Evolutionary conservation across 805 yeast genomes (phyloP).

Genomic region (Yamadazyma laniorum): DNA sequence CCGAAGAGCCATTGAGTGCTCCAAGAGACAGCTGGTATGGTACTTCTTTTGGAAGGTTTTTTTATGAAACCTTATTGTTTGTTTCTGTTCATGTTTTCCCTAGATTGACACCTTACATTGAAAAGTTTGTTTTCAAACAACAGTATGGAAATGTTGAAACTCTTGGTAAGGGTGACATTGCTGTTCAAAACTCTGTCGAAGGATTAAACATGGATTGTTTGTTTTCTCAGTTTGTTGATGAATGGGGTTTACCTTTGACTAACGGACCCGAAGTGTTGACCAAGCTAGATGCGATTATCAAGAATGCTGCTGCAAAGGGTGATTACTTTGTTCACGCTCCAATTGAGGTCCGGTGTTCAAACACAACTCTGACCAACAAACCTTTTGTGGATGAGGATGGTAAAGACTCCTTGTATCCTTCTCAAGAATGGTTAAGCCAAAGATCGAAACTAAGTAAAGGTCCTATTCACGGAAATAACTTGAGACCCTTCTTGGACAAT

Average conservation of each 20-base stretch:
- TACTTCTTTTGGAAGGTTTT: conserved; percentile 68
- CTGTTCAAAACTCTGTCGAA: conserved; percentile 77
- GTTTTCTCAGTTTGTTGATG: conserved; percentile 90
- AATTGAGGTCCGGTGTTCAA: conserved; percentile 89
- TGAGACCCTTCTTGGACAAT: conserved; percentile 78
- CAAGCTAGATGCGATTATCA: conserved; percentile 60
- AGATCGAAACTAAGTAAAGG: conserved; percentile 63
- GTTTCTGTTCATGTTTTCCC: conserved; percentile 72
- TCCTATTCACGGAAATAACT: conserved; percentile 78
- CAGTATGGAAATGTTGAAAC: conserved; percentile 81
- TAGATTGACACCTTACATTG: conserved; percentile 78
- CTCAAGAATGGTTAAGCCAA: conserved; percentile 48
- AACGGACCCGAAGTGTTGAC: conserved; percentile 71
- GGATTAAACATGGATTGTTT: conserved; percentile 95
- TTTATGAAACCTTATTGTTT: conserved; percentile 80
- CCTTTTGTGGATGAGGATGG: conserved; percentile 37
- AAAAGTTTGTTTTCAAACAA: conserved; percentile 77
- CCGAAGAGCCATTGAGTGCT: conserved; percentile 57
- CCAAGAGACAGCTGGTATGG: conserved; percentile 87
- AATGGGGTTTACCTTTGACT: conserved; percentile 91
- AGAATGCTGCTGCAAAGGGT: conserved; percentile 54
- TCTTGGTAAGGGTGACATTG: conserved; percentile 55
- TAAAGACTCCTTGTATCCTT: conserved; percentile 38
- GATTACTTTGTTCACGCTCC: conserved; percentile 92
- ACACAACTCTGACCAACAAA: conserved; percentile 56